A percentile compares a stretch with the other conserved stretches of the same genome.
phyloP scores from a whole-genome alignment of 345 rosid species.

The Firmiana major region DNA sequence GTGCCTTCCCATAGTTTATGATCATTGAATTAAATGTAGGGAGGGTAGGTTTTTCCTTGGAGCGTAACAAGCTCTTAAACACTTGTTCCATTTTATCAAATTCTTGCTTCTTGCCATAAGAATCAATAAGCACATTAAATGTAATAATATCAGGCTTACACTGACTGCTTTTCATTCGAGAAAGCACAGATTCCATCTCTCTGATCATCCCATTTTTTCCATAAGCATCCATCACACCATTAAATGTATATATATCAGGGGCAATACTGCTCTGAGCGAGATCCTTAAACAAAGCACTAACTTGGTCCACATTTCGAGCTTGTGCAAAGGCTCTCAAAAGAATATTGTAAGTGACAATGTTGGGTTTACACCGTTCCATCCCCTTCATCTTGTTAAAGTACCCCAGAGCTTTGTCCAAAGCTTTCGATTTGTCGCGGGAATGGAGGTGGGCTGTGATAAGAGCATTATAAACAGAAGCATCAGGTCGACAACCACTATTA shows the following conservation, averaged over 20 bases:
- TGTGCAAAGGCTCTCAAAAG: constrained; percentile 87
- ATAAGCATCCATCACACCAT: constrained; percentile 94
- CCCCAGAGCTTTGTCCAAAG: constrained; percentile 66
- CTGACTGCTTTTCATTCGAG: constrained; percentile 64
- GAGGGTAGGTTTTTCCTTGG: constrained; percentile 79
- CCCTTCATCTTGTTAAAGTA: constrained; percentile 85
- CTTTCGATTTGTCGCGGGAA: constrained; percentile 73
- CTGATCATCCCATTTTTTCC: constrained; percentile 85
- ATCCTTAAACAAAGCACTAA: constrained; percentile 69
- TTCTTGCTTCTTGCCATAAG: constrained; percentile 77
- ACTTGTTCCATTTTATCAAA: constrained; percentile 97
- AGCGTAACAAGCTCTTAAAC: constrained; percentile 65
- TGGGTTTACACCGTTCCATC: constrained; percentile 75
- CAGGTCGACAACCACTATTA: constrained; percentile 90
- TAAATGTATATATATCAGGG: constrained; percentile 72
- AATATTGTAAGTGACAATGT: constrained; percentile 82
- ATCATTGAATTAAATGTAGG: constrained; percentile 93
- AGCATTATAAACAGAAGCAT: constrained; percentile 84
- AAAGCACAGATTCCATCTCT: constrained; percentile 86
- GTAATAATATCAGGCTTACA: constrained; percentile 84
- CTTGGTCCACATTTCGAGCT: constrained; percentile 66
- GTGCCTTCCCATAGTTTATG: constrained; percentile 79
- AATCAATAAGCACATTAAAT: constrained; percentile 74
- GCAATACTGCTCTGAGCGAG: constrained; percentile 55
- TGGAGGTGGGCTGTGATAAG: constrained; percentile 89